phyloP scores from a whole-genome alignment of 495 filamentous ascomycete genomes.

The Daldinia decipiens region DNA sequence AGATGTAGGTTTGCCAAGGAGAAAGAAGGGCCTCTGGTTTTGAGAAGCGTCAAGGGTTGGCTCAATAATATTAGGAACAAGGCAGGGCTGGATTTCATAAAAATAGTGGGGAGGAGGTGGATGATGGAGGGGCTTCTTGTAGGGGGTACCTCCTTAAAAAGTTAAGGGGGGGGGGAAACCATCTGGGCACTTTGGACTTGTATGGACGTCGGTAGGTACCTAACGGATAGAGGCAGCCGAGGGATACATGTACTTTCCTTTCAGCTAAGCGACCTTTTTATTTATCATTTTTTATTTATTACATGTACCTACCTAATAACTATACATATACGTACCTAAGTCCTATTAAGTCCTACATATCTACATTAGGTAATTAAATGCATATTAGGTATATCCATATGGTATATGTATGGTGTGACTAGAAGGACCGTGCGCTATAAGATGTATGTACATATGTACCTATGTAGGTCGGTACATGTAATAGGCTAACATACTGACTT shows the following conservation, averaged over 20 bases:
- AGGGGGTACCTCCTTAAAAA: slow-evolving; percentile 7
- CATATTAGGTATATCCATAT: slow-evolving; percentile 3
- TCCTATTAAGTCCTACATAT: slow-evolving; percentile 17
- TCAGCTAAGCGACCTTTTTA: no score
- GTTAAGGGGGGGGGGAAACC: not conserved
- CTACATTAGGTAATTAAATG: not conserved
- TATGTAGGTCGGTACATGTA: not conserved
- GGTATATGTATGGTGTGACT: slow-evolving; percentile 11
- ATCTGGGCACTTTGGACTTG: not conserved
- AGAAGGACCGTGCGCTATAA: not conserved
- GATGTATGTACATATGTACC: not conserved
- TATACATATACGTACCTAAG: not conserved
- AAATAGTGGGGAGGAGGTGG: slow-evolving; percentile 40
- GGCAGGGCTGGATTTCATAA: slow-evolving; percentile 42
- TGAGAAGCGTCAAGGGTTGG: slow-evolving; percentile 33
- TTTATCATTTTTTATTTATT: no score
- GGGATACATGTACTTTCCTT: no score
- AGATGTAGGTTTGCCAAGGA: slow-evolving; percentile 39
- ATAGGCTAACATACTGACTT: slow-evolving; percentile 26
- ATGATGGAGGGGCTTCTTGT: slow-evolving; percentile 31
- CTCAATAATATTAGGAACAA: slow-evolving; percentile 34
- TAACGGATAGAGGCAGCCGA: slow-evolving; percentile 8
- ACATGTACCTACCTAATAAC: no score
- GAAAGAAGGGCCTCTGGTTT: slow-evolving; percentile 30
- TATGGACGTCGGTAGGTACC: not conserved